phyloP scores from a whole-genome alignment of 306 rosid species.

The Sicyos edulis region DNA sequence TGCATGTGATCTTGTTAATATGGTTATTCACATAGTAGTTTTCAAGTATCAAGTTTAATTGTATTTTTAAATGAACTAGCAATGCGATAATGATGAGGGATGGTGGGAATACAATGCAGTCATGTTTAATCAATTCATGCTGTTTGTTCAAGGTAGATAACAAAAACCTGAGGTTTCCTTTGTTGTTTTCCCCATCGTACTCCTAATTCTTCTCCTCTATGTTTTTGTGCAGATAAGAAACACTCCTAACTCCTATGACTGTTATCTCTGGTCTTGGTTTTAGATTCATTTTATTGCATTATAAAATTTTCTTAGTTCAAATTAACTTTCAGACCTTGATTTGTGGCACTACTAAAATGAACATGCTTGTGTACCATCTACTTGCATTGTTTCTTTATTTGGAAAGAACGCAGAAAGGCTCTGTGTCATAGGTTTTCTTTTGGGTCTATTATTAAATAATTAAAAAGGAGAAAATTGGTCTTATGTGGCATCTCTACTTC shows the following conservation, averaged over 20 bases:
- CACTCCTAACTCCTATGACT: conserved; percentile 26
- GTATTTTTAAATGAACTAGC: conserved; percentile 99
- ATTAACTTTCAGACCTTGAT: neutral
- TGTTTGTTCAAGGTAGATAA: conserved; percentile 83
- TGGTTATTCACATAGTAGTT: conserved; percentile 41
- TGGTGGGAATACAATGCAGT: conserved; percentile 95
- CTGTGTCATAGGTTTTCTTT: neutral
- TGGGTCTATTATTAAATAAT: neutral
- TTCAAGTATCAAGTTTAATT: conserved; percentile 69
- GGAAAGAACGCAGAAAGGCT: neutral
- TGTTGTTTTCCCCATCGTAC: conserved; percentile 50
- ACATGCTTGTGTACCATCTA: neutral
- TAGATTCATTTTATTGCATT: conserved; percentile 30
- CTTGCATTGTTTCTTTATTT: neutral
- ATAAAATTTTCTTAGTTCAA: neutral
- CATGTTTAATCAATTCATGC: conserved; percentile 99
- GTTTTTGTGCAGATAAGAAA: conserved; percentile 24
- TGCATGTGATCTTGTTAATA: conserved; percentile 41
- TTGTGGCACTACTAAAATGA: neutral
- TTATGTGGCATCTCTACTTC: neutral
- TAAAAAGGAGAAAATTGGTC: neutral
- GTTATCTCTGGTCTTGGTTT: conserved; percentile 25
- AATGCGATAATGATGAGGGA: conserved; percentile 97
- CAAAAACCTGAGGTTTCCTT: conserved; percentile 60
- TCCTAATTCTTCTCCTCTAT: conserved; percentile 26